Conservation (phyloP, 176 grass and related monocot genomes). For the Rhipidocladum racemiflorum region DNA sequence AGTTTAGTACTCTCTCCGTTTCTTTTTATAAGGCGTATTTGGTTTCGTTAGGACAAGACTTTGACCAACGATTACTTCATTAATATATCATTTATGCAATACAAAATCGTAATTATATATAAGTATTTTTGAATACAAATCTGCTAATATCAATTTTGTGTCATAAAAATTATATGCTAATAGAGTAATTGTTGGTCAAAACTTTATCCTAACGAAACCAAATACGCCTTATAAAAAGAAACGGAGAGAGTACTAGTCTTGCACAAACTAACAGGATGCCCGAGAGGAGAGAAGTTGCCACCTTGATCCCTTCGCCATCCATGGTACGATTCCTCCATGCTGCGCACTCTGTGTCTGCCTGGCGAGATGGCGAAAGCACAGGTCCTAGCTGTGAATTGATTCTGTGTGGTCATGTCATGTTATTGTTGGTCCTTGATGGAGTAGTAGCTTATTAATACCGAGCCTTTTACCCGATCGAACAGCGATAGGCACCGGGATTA, state of each 20-base stretch:
- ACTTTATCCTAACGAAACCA: too few species aligned
- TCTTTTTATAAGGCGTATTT: too few species aligned
- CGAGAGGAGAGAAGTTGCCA: neutral
- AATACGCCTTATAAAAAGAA: too few species aligned
- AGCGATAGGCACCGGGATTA: neutral
- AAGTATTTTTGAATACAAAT: too few species aligned
- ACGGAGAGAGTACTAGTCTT: neutral
- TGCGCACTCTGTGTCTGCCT: neutral
- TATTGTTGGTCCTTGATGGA: neutral
- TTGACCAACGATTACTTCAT: too few species aligned
- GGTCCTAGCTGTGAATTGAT: neutral
- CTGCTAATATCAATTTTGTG: too few species aligned
- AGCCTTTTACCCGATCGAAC: neutral
- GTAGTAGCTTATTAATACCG: neutral
- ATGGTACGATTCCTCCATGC: neutral
- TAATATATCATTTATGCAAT: too few species aligned
- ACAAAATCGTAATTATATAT: too few species aligned
- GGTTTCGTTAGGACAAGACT: too few species aligned
- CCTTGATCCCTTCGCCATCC: neutral
- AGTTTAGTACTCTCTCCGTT: too few species aligned
- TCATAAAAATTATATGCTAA: too few species aligned
- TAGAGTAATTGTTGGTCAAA: too few species aligned
- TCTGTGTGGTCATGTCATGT: neutral
- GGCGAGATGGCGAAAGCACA: neutral
- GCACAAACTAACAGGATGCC: neutral